phyloP scores from a whole-genome alignment of 192 early-diverging fungal species.

The Geranomyces variabilis region DNA sequence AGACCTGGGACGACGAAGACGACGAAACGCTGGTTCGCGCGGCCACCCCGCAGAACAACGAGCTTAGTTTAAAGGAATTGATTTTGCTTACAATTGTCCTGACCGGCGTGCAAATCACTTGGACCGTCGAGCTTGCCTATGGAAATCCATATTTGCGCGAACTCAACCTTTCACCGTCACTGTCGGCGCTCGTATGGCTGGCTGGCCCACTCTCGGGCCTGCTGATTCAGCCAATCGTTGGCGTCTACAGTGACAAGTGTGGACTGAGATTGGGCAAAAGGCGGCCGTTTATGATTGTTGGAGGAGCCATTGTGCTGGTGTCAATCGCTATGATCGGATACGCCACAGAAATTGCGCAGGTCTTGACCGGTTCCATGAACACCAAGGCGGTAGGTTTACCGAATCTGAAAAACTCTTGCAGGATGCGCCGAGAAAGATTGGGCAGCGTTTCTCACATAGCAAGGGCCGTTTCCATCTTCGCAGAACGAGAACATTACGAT shows the following conservation, averaged over 20 bases:
- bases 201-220: conserved; percentile 80
- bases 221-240: conserved; percentile 75
- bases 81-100: conserved; percentile 62
- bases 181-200: conserved; percentile 92
- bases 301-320: conserved; percentile 63
- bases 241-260: conserved; percentile 79
- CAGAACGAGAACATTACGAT: conserved; percentile 50
- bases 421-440: no score
- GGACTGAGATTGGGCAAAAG: conserved; percentile 75
- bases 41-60: background rate
- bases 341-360: conserved; percentile 61
- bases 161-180: conserved; percentile 78
- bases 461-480: background rate
- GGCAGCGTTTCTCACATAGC: background rate
- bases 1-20: background rate
- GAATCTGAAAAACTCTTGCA: background rate
- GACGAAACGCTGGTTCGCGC: background rate
- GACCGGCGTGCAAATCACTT: conserved; percentile 71
- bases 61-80: conserved; percentile 28
- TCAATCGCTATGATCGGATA: conserved; percentile 77
- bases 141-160: conserved; percentile 87
- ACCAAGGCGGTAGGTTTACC: conserved; percentile 1
- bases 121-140: conserved; percentile 78
- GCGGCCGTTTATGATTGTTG: conserved; percentile 80
- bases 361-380: conserved; percentile 15